Base-by-base conservation (phyloP, 1,139 yeast genomes). In the Sugiyamaella xylanicola region DNA sequence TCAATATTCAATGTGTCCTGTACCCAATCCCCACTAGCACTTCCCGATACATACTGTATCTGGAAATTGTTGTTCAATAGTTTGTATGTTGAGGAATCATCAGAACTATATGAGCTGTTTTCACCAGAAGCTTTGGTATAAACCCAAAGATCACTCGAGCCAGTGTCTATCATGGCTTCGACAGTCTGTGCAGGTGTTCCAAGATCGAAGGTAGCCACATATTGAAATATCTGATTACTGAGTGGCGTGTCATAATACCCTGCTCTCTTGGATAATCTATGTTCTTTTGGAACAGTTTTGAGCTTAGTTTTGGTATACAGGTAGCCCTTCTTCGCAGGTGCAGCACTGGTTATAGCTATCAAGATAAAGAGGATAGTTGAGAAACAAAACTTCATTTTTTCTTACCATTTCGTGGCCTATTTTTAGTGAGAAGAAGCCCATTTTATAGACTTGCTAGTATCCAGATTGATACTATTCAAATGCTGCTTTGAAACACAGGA, bases 101-200 rank as follows among this genome's bases (percentile, higher is more conserved):
- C 58, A 58, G 71, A 3, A 70, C 69, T 21, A 9, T 27, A 11
- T 11, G 29, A 32, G 19, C 27, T 67, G 25, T 51, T 45, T 13
- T 51, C 71, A 3, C 72, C 75, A 1, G 75, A 68, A 51, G 77
- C 74, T 2, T 84, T 84, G 49, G 82, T 74, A 3, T 11, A 81
- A 19, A 85, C 78, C 89, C 89, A 85, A 57, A 84, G 71, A 66
- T 85, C 90, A 1, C 87, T 77, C 2, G 88, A 83, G 0, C 90
- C 90, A 3, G 90, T 84, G 65, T 85, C 91, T 40, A 85, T 67
- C 39, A 81, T 69, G 2, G 84, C 83, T 4, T 73, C 73, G 29
- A 85, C 77, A 8, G 74, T 67, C 61, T 82, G 84, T 0, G 74
- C 67, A 5, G 83, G 77, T 0, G 87, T 78, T 2, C 93, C 92